Base-by-base conservation (phyloP, 2,329 filamentous ascomycete species). In the Aspergillus sp. region DNA sequence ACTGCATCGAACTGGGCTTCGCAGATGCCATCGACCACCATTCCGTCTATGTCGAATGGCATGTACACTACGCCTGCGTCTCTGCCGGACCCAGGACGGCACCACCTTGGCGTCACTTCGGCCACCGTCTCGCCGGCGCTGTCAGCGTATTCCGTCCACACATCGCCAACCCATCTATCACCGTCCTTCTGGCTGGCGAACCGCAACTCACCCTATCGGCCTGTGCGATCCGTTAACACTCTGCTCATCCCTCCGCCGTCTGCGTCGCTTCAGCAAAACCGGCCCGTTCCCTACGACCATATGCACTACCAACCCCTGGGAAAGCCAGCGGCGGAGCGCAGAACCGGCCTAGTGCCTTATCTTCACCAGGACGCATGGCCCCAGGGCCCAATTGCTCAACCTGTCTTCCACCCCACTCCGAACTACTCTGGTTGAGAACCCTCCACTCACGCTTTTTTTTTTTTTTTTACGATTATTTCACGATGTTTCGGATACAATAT, bases 131-230 rank as follows among this genome's bases (percentile, higher is more conserved):
- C 88, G 1, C 90, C 88, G 1, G 82, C 82, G 0, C 66, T 85
- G n/a, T 78, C 77, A n/a, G 80, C 83, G 13, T 76, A 80, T 19
- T 86, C 79, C 46, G 73, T 73, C 5, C 73, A 76, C 41, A 79
- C 80, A 2, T 72, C 83, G 7, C 84, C 85, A 5, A 81, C 82
- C 41, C 85, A 87, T 27, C 80, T 93, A 54, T 97, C 93, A 27
- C 91, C 91, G 1, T 90, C 87, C 9, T 82, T 88, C 60, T 94
- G 94, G 68, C 76, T 96, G 33, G 86, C 88, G 61, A 88, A 95
- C 64, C 82, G 93, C 48, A 84, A 87, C 53, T 97, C 91, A 47
- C 93, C 93, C 3, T 97, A 97, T 69, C 87, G 89, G 54, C 91
- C 91, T 1, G 85, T 96, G 35, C 86, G 90, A 46, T 81, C 88